Percentiles rank a stretch among this genome's conserved stretches.
Evolutionary conservation across 495 filamentous ascomycete genomes (phyloP).

Genomic region (Aspergillus homomorphus): DNA sequence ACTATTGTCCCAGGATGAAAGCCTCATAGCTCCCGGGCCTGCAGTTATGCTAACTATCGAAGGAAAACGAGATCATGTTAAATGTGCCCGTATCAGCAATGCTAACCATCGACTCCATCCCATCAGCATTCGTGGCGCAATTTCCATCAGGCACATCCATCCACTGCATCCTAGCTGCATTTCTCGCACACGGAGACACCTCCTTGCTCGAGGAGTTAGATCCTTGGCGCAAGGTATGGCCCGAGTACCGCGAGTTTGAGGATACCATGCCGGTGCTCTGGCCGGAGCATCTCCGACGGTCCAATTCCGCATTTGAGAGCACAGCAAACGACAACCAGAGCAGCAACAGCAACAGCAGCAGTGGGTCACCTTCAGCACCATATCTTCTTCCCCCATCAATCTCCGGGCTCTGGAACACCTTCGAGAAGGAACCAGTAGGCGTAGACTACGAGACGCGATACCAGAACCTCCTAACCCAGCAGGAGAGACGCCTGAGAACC

Average conservation of each 20-base stretch:
- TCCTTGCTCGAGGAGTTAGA: slow-evolving; percentile 21
- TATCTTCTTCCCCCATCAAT: slow-evolving; percentile 31
- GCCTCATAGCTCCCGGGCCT: not conserved
- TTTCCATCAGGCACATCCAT: slow-evolving; percentile 51
- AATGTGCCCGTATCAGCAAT: slow-evolving; percentile 60
- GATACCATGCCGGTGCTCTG: slow-evolving; percentile 64
- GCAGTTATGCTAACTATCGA: not conserved
- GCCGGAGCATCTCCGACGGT: slow-evolving; percentile 33
- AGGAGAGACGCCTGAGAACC: slow-evolving; percentile 54
- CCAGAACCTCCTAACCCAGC: slow-evolving; percentile 52
- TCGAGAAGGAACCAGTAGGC: slow-evolving; percentile 7
- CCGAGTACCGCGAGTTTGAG: slow-evolving; percentile 50
- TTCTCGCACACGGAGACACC: slow-evolving; percentile 48
- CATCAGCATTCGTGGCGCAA: slow-evolving; percentile 31
- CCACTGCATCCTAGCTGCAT: slow-evolving; percentile 64
- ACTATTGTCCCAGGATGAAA: too few relatives aligned
- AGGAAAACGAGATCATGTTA: slow-evolving; percentile 44
- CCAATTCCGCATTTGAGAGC: slow-evolving; percentile 11
- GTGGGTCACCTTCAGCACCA: not conserved
- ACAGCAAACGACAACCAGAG: not conserved
- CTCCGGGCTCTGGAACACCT: slow-evolving; percentile 28
- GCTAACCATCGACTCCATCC: slow-evolving; percentile 57
- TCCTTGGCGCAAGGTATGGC: slow-evolving; percentile 64
- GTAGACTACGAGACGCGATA: slow-evolving; percentile 24
- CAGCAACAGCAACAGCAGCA: not conserved